Conservation (phyloP, 768 basidiomycete genomes). For the Pleurotus platypus region DNA sequence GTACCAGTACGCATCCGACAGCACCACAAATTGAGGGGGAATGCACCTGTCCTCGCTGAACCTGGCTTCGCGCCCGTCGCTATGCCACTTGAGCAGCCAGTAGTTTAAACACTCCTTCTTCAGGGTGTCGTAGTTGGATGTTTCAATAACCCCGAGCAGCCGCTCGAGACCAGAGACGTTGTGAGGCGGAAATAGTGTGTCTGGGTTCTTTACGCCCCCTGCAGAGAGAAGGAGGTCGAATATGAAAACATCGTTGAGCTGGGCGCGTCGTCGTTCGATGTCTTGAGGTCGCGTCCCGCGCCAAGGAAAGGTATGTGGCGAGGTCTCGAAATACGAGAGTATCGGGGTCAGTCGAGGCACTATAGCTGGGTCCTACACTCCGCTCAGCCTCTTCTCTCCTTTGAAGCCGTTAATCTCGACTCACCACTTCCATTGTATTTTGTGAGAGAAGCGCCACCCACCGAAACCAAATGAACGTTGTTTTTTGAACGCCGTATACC, state of each 20-base stretch:
- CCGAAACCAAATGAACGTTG: too few relatives aligned
- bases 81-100: constrained; percentile 77
- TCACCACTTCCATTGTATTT: constrained; percentile 3
- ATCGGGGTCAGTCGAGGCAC: constrained; percentile 13
- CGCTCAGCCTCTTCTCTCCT: constrained; percentile 18
- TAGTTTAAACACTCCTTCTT: constrained; percentile 82
- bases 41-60: constrained; percentile 56
- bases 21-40: constrained; percentile 68
- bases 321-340: constrained; percentile 49
- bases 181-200: constrained; percentile 66
- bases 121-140: constrained; percentile 63
- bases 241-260: constrained; percentile 60
- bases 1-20: constrained; percentile 86
- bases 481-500: too few relatives aligned
- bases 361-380: constrained; percentile 13
- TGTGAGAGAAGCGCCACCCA: too few relatives aligned
- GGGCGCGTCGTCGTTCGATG: constrained; percentile 61
- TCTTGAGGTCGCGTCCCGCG: constrained; percentile 44
- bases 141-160: constrained; percentile 58
- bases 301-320: constrained; percentile 57
- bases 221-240: constrained; percentile 70
- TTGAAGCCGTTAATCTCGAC: constrained; percentile 4
- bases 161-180: constrained; percentile 49
- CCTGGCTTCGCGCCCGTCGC: constrained; percentile 53
- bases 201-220: constrained; percentile 58